Base-by-base conservation (phyloP, 2,329 filamentous ascomycete genomes). In the Didymella pomorum region DNA sequence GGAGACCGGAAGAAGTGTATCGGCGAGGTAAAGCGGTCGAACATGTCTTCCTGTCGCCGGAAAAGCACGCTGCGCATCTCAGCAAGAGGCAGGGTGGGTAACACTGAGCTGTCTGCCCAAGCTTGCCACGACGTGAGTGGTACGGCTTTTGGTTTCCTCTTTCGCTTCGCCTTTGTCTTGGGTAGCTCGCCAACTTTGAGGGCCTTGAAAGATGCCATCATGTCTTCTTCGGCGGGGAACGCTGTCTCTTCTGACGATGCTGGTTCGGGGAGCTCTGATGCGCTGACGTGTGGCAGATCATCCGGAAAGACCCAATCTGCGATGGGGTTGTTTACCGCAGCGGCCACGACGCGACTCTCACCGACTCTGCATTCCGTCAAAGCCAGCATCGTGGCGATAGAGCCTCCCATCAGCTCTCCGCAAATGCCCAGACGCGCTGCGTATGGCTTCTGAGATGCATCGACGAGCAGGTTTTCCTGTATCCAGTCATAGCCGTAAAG, bases 21-120 rank as follows among this genome's bases (percentile, higher is more conserved):
- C 3, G 82, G 81, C 6, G 80, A 82, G 1, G 80, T 80, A 62
- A 83, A 84, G 3, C 79, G 78, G 63, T 84, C 82, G 55, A 82
- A 82, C 57, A 76, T 81, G 50, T 79, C 68, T 39, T 78, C 76
- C 11, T 77, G 72, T 43, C 73, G 77, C 10, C 67, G 63, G 64
- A 84, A 84, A 1, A 82, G 62, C 1, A 65, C 48, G 16, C 73
- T 66, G 48, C 81, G 72, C 23, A 78, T 68, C 18, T 63, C 64
- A 18, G 72, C 65, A 11, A 81, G 61, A 8, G 66, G 68, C 26
- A 66, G 37, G 0, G 68, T 64, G 0, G 74, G 71, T n/a, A 79
- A 50, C 7, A 64, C 42, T 7, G 54, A 23, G 49, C 69, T 72
- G 35, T 72, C 65, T n/a, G 64, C 58, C 44, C 71, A 56, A 29